These are phyloP conservation scores for Thecaphora thlaspeos DNA, from an alignment of 1,284 basidiomycete genomes.

Conservation along the genomic window DNA sequence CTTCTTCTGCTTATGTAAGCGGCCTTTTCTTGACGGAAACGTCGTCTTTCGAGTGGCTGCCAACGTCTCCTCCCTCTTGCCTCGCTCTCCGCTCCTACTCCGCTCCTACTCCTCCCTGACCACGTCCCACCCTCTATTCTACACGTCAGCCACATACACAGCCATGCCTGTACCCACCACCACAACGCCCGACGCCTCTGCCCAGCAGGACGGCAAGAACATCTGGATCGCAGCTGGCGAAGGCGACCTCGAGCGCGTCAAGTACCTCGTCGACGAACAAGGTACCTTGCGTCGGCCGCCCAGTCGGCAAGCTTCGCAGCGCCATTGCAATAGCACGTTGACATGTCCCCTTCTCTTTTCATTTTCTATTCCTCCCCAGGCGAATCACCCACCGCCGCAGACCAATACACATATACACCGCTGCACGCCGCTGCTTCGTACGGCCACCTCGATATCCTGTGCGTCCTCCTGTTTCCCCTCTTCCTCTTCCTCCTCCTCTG, in stretches of 20 bases:
- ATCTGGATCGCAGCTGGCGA: conserved; percentile 56
- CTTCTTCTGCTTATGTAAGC: too few relatives aligned
- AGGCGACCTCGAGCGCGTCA: conserved; percentile 48
- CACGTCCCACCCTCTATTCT: too few relatives aligned
- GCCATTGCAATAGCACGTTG: not conserved
- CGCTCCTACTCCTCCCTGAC: not conserved
- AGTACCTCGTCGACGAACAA: conserved; percentile 39
- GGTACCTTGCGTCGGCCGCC: too few relatives aligned
- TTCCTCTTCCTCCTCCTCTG: too few relatives aligned
- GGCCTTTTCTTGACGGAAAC: too few relatives aligned
- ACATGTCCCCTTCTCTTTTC: not conserved
- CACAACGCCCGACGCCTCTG: not conserved
- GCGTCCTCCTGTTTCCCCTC: not conserved
- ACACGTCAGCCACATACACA: not conserved
- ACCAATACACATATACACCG: conserved; percentile 51
- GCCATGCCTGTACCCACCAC: conserved; percentile 31
- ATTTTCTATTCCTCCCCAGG: conserved; percentile 2
- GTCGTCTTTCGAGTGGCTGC: conserved; percentile 9
- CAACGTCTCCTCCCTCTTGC: conserved; percentile 5
- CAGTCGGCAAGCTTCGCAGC: too few relatives aligned
- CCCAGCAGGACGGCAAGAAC: conserved; percentile 29
- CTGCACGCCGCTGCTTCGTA: conserved; percentile 57
- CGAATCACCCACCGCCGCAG: conserved; percentile 38
- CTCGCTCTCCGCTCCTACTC: not conserved
- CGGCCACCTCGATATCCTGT: conserved; percentile 41